Evolutionary conservation across 2,329 filamentous ascomycete genomes (phyloP).

Genomic region (Rugonectria rugulosa): DNA sequence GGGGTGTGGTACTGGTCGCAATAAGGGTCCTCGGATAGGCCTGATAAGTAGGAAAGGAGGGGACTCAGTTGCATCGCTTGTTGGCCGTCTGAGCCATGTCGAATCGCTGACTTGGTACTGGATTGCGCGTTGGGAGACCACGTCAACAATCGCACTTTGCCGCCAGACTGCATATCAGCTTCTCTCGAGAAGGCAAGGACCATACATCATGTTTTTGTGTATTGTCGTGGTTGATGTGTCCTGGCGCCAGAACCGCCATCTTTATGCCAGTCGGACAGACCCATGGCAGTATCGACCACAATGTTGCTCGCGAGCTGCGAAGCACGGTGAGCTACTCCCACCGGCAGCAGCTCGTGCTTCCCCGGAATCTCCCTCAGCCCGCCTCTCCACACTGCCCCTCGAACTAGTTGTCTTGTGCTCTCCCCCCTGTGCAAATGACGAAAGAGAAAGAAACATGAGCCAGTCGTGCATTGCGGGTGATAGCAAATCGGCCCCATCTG

Average conservation of each 20-base stretch:
- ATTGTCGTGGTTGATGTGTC: conserved; percentile 20
- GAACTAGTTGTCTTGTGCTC: conserved; percentile 16
- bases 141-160: conserved; percentile 20
- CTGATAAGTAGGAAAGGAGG: no score
- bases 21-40: no score
- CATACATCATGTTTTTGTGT: conserved; percentile 23
- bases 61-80: conserved; percentile 2
- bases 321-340: conserved; percentile 30
- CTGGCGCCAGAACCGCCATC: conserved; percentile 36
- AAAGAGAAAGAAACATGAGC: conserved; percentile 7
- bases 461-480: conserved; percentile 5
- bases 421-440: conserved; percentile 12
- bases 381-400: conserved; percentile 27
- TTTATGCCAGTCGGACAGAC: conserved; percentile 24
- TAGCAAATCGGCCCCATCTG: conserved; percentile 4
- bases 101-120: conserved; percentile 6
- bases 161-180: conserved; percentile 16
- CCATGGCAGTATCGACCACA: conserved; percentile 16
- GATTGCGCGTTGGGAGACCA: conserved; percentile 6
- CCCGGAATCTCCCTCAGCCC: conserved; percentile 31
- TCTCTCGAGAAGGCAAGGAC: conserved; percentile 15
- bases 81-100: conserved; percentile 8
- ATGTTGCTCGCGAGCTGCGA: conserved; percentile 32
- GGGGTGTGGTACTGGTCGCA: no score
- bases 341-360: conserved; percentile 36